A percentile compares a stretch with the other conserved stretches of the same genome.
Conservation (phyloP, 148 eudicot species). For the Cornus controversa region DNA sequence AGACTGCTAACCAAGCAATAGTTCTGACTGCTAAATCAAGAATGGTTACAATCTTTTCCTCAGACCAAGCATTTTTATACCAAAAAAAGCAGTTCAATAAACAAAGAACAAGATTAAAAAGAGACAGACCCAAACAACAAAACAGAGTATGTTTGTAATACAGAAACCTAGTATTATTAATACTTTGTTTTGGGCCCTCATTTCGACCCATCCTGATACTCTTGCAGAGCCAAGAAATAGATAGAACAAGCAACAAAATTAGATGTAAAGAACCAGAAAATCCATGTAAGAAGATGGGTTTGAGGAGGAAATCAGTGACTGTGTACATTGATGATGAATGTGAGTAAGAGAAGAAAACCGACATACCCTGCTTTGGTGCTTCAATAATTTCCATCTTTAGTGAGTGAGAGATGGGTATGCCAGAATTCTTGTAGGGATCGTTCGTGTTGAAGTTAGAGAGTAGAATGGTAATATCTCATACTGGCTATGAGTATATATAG, state of each 20-base stretch:
- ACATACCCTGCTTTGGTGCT: background rate
- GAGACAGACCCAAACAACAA: conserved; percentile 32
- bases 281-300: conserved; percentile 8
- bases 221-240: background rate
- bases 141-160: conserved; percentile 31
- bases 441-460: background rate
- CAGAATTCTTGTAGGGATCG: background rate
- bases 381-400: background rate
- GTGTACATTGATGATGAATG: background rate
- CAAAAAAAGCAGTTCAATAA: conserved; percentile 43
- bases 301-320: conserved; percentile 7
- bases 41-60: too few species aligned
- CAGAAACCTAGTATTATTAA: conserved; percentile 20
- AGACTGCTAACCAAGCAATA: conserved; percentile 42
- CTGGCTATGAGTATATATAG: too few species aligned
- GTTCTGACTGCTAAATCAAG: conserved; percentile 47
- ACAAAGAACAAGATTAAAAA: conserved; percentile 43
- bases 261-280: conserved; percentile 16
- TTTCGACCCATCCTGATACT: conserved; percentile 7
- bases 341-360: background rate
- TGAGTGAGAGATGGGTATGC: background rate
- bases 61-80: conserved; percentile 58
- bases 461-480: background rate
- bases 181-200: conserved; percentile 26
- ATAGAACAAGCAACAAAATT: conserved; percentile 1